phyloP scores from a whole-genome alignment of 148 eudicot genomes.

The Vaccinium myrtillus region DNA sequence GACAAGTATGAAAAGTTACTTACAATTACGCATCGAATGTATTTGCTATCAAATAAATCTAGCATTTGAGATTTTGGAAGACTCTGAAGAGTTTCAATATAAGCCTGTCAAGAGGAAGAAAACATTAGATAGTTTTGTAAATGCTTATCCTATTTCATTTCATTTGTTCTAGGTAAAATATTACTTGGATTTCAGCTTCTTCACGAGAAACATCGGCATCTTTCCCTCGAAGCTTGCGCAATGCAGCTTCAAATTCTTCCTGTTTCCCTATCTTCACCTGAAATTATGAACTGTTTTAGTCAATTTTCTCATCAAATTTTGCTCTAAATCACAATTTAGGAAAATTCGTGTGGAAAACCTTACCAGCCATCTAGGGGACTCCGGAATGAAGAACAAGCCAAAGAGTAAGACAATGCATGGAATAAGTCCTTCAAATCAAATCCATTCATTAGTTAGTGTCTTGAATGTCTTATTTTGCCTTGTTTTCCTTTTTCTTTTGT shows the following conservation, averaged over 20 bases:
- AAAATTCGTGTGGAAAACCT: conserved; percentile 22
- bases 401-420: conserved; percentile 60
- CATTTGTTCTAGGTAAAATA: neutral
- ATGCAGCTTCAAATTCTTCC: conserved; percentile 54
- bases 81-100: conserved; percentile 34
- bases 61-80: conserved; percentile 51
- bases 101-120: conserved; percentile 35
- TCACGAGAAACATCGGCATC: conserved; percentile 60
- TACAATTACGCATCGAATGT: conserved; percentile 63
- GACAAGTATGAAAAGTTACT: neutral
- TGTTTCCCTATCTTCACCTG: conserved; percentile 67
- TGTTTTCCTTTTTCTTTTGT: no score
- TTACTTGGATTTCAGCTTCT: conserved; percentile 62
- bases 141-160: no score
- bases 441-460: conserved; percentile 2
- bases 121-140: neutral
- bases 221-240: conserved; percentile 63
- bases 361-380: conserved; percentile 96
- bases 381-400: conserved; percentile 81
- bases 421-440: conserved; percentile 43
- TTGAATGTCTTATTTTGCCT: neutral
- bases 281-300: neutral
- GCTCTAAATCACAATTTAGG: neutral
- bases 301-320: neutral
- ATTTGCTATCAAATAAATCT: conserved; percentile 58